These are phyloP conservation scores for Boletus patriciae DNA, from an alignment of 768 basidiomycete species.

Conservation along the genomic window DNA sequence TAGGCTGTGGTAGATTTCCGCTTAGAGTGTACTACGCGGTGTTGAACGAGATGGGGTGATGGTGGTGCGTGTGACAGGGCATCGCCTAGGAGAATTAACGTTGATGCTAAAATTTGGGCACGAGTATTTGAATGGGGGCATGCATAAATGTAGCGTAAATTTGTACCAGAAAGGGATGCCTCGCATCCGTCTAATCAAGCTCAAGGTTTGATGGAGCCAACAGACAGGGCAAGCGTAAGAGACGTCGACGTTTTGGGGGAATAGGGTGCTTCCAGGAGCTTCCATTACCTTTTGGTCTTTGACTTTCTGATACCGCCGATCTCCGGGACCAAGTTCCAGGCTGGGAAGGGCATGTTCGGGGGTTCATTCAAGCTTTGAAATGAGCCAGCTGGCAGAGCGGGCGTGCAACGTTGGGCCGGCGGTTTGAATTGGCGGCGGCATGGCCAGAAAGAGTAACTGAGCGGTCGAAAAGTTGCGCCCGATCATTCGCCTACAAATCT, in stretches of 20 bases:
- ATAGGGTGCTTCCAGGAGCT: constrained; percentile 4
- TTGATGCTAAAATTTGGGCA: constrained; percentile 4
- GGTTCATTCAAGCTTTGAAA: neutral
- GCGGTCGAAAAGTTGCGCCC: constrained; percentile 10
- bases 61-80: constrained; percentile 1
- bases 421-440: constrained; percentile 18
- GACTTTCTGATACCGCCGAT: constrained; percentile 21
- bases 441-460: constrained; percentile 12
- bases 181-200: constrained; percentile 12
- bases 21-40: neutral
- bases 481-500: constrained; percentile 24
- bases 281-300: constrained; percentile 21
- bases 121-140: constrained; percentile 4
- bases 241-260: constrained; percentile 6
- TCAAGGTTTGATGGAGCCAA: constrained; percentile 28
- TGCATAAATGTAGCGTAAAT: constrained; percentile 9
- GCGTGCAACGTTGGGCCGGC: neutral
- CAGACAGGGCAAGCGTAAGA: constrained; percentile 3
- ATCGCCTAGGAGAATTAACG: constrained; percentile 20
- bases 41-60: constrained; percentile 1
- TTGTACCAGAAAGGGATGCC: constrained; percentile 3
- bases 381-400: neutral
- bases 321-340: constrained; percentile 3
- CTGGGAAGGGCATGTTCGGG: neutral
- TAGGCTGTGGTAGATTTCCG: neutral